Evolutionary conservation across 345 rosid genomes (phyloP).

Genomic region (Brassica rapa): DNA sequence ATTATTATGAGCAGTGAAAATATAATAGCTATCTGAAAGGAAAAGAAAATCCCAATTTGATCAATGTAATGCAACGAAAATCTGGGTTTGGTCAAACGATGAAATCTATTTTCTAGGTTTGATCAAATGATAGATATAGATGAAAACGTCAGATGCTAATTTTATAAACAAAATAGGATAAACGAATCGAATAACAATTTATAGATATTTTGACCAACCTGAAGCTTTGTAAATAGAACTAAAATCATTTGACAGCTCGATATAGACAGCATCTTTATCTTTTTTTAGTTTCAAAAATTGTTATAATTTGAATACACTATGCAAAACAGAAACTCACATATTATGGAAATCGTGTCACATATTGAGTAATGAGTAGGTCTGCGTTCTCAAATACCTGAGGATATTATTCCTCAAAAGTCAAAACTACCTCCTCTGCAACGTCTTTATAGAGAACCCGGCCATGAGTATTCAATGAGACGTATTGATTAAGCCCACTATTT

Average conservation of each 20-base stretch:
- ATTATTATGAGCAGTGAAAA: too few relatives aligned
- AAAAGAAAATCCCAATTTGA: too few relatives aligned
- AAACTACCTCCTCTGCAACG: too few relatives aligned
- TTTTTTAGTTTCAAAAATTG: not conserved
- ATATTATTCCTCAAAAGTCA: too few relatives aligned
- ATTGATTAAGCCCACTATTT: not conserved
- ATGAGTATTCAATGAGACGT: not conserved
- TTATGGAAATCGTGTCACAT: not conserved
- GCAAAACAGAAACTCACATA: not conserved
- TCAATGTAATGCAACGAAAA: not conserved
- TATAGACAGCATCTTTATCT: not conserved
- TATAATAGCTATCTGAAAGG: too few relatives aligned
- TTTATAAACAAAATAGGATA: too few relatives aligned
- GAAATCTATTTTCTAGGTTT: not conserved
- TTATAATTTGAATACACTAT: not conserved
- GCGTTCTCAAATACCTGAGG: too few relatives aligned
- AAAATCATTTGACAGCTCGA: not conserved
- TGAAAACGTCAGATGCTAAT: too few relatives aligned
- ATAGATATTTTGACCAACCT: too few relatives aligned
- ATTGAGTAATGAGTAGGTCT: not conserved
- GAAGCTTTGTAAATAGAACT: not conserved
- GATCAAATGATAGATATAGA: not conserved
- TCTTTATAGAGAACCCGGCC: not conserved
- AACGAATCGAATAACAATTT: too few relatives aligned
- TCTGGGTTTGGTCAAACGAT: not conserved